Percentiles rank a stretch among this genome's conserved stretches.
Evolutionary conservation across 1,284 basidiomycete species (phyloP).

Genomic region (Papiliotrema fonsecae): DNA sequence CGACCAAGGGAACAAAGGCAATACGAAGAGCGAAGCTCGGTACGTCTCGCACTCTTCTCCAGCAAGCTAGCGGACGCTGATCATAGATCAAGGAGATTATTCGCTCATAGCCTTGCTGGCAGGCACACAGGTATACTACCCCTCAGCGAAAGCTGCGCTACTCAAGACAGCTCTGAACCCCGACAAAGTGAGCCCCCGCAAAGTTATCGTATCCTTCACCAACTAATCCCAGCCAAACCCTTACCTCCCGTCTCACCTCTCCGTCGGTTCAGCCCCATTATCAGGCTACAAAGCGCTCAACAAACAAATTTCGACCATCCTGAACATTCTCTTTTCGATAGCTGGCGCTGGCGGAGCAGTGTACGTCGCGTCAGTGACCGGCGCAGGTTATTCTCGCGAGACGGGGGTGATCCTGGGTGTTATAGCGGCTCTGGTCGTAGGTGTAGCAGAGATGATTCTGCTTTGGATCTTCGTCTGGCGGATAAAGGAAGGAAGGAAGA

Average conservation of each 20-base stretch:
- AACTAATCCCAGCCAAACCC: conserved; percentile 24
- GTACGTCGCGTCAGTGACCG: conserved; percentile 28
- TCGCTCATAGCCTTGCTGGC: conserved; percentile 30
- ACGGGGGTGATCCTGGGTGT: conserved; percentile 28
- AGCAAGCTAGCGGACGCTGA: not conserved
- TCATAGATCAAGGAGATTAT: conserved; percentile 29
- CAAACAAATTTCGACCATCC: conserved; percentile 26
- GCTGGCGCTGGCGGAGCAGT: conserved; percentile 35
- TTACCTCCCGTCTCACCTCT: conserved; percentile 36
- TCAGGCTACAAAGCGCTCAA: conserved; percentile 28
- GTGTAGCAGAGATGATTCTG: conserved; percentile 31
- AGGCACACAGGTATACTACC: conserved; percentile 37
- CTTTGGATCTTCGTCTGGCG: conserved; percentile 25
- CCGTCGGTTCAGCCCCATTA: conserved; percentile 20
- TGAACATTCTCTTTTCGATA: conserved; percentile 43
- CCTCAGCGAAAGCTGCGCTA: conserved; percentile 22
- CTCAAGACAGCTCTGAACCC: conserved; percentile 14
- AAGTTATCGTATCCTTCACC: not conserved
- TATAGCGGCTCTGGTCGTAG: conserved; percentile 31
- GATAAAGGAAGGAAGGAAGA: conserved; percentile 15
- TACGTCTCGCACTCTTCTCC: conserved; percentile 1
- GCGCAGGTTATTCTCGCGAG: conserved; percentile 32
- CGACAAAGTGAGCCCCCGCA: conserved; percentile 15
- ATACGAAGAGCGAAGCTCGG: conserved; percentile 12
- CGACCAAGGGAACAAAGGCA: not conserved